Conservation (phyloP, 2,329 filamentous ascomycete genomes). For the Spiromastix sp. region DNA sequence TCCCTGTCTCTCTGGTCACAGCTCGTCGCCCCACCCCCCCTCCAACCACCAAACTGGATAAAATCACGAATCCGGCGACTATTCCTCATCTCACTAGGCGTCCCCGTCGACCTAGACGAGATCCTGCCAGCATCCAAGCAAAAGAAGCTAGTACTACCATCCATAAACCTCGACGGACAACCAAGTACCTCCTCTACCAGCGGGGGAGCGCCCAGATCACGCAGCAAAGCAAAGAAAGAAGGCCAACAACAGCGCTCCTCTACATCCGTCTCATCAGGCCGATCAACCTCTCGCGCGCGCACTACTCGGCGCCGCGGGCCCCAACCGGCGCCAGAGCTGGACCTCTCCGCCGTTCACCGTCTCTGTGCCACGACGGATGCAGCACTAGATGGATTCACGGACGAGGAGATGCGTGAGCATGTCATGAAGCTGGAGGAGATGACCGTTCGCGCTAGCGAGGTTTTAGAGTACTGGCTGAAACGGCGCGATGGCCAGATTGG, state of each 20-base stretch:
- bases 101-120: constrained; percentile 93
- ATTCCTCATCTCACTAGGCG: constrained; percentile 89
- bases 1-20: constrained; percentile 93
- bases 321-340: constrained; percentile 61
- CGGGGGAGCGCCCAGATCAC: constrained; percentile 18
- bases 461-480: constrained; percentile 82
- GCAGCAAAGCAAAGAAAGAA: constrained; percentile 11
- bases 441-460: constrained; percentile 60
- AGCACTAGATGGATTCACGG: constrained; percentile 68
- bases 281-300: constrained; percentile 19
- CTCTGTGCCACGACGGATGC: constrained; percentile 77
- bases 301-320: constrained; percentile 37
- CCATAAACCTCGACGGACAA: constrained; percentile 51
- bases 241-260: constrained; percentile 13
- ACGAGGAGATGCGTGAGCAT: constrained; percentile 64
- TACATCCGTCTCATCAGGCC: constrained; percentile 16
- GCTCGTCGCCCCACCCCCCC: constrained; percentile 82
- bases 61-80: constrained; percentile 87
- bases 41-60: constrained; percentile 96
- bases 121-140: constrained; percentile 95
- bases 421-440: constrained; percentile 58
- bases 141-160: constrained; percentile 91
- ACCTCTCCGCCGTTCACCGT: constrained; percentile 67
- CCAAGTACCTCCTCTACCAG: constrained; percentile 24
- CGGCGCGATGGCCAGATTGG: constrained; percentile 75